Evolutionary conservation across 2,329 filamentous ascomycete species (phyloP).

Genomic region (Coleophoma cylindrospora): DNA sequence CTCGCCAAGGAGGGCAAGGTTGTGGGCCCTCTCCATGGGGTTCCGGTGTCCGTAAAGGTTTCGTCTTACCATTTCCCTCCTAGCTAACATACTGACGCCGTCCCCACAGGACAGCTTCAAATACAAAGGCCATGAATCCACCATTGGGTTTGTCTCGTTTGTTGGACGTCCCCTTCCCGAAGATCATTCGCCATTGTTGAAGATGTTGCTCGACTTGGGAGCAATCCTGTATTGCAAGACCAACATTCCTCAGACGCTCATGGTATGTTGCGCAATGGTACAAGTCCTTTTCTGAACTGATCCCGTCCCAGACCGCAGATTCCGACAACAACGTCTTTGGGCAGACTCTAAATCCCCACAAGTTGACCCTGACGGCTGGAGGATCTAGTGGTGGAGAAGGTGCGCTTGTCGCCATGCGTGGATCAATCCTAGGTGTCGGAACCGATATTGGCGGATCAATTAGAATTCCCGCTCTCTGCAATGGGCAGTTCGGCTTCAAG

Average conservation of each 20-base stretch:
- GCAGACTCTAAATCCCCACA: slow-evolving; percentile 72
- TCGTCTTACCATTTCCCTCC: too few species aligned
- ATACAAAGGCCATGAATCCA: slow-evolving; percentile 77
- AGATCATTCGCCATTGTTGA: slow-evolving; percentile 66
- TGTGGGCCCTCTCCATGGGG: slow-evolving; percentile 10
- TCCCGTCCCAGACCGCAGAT: slow-evolving; percentile 8
- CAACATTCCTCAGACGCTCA: slow-evolving; percentile 70
- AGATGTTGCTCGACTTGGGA: slow-evolving; percentile 74
- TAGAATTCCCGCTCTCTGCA: slow-evolving; percentile 33
- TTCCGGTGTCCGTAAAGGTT: slow-evolving; percentile 12
- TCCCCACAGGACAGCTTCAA: slow-evolving; percentile 48
- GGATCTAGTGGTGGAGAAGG: slow-evolving; percentile 56
- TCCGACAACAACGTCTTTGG: slow-evolving; percentile 65
- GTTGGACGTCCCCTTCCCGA: slow-evolving; percentile 53
- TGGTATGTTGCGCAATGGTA: slow-evolving; percentile 1
- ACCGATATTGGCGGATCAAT: slow-evolving; percentile 20
- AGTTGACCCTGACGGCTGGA: slow-evolving; percentile 73
- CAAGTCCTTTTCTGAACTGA: background rate
- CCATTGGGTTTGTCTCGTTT: slow-evolving; percentile 71
- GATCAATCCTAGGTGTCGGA: slow-evolving; percentile 10
- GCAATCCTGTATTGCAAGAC: slow-evolving; percentile 90
- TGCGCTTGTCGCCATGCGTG: slow-evolving; percentile 13
- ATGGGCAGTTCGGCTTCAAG: slow-evolving; percentile 36
- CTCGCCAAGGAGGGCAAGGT: slow-evolving; percentile 24
- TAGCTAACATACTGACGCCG: background rate